Evolutionary conservation across 2,329 filamentous ascomycete genomes (phyloP).

Genomic region (Alternaria ventricosa): DNA sequence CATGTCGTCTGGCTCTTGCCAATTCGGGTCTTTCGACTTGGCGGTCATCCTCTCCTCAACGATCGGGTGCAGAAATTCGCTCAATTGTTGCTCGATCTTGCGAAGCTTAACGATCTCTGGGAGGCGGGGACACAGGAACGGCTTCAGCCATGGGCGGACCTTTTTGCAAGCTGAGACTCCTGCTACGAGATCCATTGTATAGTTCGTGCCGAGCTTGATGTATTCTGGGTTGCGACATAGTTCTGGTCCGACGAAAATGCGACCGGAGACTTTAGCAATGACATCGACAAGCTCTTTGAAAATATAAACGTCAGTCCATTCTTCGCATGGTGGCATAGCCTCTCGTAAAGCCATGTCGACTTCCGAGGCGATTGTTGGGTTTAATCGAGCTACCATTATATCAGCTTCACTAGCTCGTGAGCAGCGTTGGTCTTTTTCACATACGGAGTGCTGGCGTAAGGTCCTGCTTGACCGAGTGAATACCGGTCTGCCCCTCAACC

Average conservation of each 20-base stretch:
- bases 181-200: constrained; percentile 40
- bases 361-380: constrained; percentile 35
- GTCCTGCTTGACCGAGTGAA: constrained; percentile 39
- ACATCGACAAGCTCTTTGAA: constrained; percentile 38
- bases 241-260: constrained; percentile 43
- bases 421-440: not conserved
- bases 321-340: constrained; percentile 35
- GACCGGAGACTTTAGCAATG: constrained; percentile 43
- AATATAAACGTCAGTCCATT: constrained; percentile 42
- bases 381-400: constrained; percentile 32
- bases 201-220: constrained; percentile 37
- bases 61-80: constrained; percentile 31
- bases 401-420: constrained; percentile 14
- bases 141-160: constrained; percentile 32
- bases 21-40: constrained; percentile 34
- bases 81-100: constrained; percentile 20
- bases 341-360: constrained; percentile 37
- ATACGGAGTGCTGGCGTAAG: constrained; percentile 46
- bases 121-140: constrained; percentile 33
- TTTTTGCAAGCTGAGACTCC: constrained; percentile 37
- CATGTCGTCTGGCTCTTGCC: constrained; percentile 46
- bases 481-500: constrained; percentile 20
- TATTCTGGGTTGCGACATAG: constrained; percentile 39
- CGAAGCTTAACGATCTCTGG: constrained; percentile 31
- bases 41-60: constrained; percentile 30